A percentile compares a stretch with the other conserved stretches of the same genome.
Evolutionary conservation across 2,329 filamentous ascomycete species (phyloP).

Genomic region (Scytalidium sp.): DNA sequence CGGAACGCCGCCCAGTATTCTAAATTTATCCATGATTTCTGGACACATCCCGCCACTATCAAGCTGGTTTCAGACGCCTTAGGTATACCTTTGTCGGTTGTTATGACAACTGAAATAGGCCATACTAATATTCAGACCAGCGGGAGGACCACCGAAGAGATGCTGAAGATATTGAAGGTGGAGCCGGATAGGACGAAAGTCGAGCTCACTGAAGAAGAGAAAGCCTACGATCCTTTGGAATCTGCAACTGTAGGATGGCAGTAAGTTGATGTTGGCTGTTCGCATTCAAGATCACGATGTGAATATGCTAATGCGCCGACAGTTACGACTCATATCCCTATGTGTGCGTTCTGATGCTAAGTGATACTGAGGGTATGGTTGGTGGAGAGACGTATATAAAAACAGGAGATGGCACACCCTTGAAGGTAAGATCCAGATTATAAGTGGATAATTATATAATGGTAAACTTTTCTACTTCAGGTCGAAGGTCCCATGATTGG

Average conservation of each 20-base stretch:
- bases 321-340: conserved; percentile 39
- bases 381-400: conserved; percentile 54
- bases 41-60: conserved; percentile 22
- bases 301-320: not conserved
- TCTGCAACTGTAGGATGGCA: conserved; percentile 20
- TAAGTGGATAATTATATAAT: not conserved
- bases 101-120: conserved; percentile 24
- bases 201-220: conserved; percentile 12
- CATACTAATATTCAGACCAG: conserved; percentile 23
- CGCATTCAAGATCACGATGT: no score
- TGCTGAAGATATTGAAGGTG: conserved; percentile 11
- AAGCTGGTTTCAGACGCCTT: conserved; percentile 19
- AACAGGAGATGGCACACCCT: conserved; percentile 39
- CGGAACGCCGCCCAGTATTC: conserved; percentile 19
- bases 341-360: conserved; percentile 44
- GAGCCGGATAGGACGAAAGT: conserved; percentile 16
- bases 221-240: conserved; percentile 16
- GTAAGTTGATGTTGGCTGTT: conserved; percentile 14
- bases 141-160: conserved; percentile 13
- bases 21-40: conserved; percentile 21
- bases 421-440: conserved; percentile 26
- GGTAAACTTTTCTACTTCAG: conserved; percentile 5
- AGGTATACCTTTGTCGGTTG: conserved; percentile 17
- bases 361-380: conserved; percentile 37
- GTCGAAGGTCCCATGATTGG: conserved; percentile 19